A percentile compares a stretch with the other conserved stretches of the same genome.
Evolutionary conservation across 371 early-diverging fungal species (phyloP).

Genomic region (Mucor indicus): DNA sequence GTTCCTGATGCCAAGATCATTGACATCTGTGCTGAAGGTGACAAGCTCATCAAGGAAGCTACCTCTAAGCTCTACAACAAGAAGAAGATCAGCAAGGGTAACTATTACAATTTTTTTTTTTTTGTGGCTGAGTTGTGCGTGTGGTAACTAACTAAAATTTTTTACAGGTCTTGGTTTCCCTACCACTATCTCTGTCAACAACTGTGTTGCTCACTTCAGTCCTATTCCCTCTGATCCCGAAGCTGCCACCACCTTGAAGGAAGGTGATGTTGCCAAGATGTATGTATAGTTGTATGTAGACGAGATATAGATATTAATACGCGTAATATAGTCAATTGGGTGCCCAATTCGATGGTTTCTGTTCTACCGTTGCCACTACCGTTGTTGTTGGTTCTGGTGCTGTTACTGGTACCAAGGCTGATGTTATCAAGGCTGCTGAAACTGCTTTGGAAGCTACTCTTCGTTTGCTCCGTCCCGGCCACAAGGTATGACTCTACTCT

Average conservation of each 20-base stretch:
- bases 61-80: conserved; percentile 54
- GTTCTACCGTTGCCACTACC: conserved; percentile 86
- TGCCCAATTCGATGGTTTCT: conserved; percentile 93
- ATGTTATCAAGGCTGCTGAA: conserved; percentile 88
- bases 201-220: conserved; percentile 82
- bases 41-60: conserved; percentile 68
- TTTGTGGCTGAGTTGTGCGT: conserved; percentile 12
- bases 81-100: conserved; percentile 66
- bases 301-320: background rate
- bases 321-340: conserved; percentile 72
- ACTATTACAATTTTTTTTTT: no score
- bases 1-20: conserved; percentile 72
- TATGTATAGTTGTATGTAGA: conserved; percentile 28
- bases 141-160: no score
- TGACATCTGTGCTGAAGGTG: conserved; percentile 83
- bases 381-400: conserved; percentile 84
- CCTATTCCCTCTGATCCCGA: conserved; percentile 70
- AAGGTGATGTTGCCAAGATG: conserved; percentile 90
- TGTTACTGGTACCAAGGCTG: conserved; percentile 84
- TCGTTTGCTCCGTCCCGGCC: conserved; percentile 87
- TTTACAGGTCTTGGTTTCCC: conserved; percentile 84
- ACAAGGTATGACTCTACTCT: conserved; percentile 38
- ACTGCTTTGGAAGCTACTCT: conserved; percentile 78
- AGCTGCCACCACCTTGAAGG: conserved; percentile 57
- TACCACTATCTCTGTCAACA: conserved; percentile 83